Conservation (phyloP, 495 filamentous ascomycete genomes). For the Penicillium coffeae region DNA sequence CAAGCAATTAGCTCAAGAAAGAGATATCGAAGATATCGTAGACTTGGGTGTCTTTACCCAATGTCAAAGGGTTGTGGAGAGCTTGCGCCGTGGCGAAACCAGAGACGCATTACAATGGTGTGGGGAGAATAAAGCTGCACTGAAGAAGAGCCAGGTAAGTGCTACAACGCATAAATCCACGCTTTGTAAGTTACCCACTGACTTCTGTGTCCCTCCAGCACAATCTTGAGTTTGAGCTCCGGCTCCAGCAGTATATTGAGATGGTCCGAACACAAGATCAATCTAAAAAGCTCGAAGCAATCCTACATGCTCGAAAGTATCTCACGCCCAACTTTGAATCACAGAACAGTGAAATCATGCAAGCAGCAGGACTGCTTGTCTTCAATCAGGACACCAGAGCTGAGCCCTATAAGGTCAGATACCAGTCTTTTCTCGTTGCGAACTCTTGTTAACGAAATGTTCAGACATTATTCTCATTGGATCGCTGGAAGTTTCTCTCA, state of each 20-base stretch:
- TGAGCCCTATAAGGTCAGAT: slow-evolving; percentile 61
- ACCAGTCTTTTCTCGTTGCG: neutral
- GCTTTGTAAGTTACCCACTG: neutral
- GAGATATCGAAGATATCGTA: slow-evolving; percentile 71
- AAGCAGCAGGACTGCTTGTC: slow-evolving; percentile 78
- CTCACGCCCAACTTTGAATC: slow-evolving; percentile 62
- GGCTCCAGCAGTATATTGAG: slow-evolving; percentile 95
- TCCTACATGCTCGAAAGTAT: slow-evolving; percentile 74
- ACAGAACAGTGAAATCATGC: slow-evolving; percentile 63
- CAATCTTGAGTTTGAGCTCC: slow-evolving; percentile 87
- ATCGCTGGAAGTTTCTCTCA: slow-evolving; percentile 75
- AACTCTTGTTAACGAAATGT: slow-evolving; percentile 6
- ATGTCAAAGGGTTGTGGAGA: slow-evolving; percentile 70
- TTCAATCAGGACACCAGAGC: slow-evolving; percentile 57
- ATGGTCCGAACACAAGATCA: slow-evolving; percentile 63
- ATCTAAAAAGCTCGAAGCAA: slow-evolving; percentile 67
- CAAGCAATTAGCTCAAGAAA: slow-evolving; percentile 64
- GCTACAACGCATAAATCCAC: neutral
- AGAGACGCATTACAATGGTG: slow-evolving; percentile 85
- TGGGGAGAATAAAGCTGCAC: slow-evolving; percentile 79
- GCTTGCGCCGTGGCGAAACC: slow-evolving; percentile 65
- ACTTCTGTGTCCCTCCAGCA: slow-evolving; percentile 49
- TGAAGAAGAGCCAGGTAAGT: slow-evolving; percentile 78
- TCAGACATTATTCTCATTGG: slow-evolving; percentile 66
- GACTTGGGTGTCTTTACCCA: slow-evolving; percentile 86